A percentile compares a stretch with the other conserved stretches of the same genome.
Conservation (phyloP, 768 basidiomycete species). For the Boletellus emodensis region DNA sequence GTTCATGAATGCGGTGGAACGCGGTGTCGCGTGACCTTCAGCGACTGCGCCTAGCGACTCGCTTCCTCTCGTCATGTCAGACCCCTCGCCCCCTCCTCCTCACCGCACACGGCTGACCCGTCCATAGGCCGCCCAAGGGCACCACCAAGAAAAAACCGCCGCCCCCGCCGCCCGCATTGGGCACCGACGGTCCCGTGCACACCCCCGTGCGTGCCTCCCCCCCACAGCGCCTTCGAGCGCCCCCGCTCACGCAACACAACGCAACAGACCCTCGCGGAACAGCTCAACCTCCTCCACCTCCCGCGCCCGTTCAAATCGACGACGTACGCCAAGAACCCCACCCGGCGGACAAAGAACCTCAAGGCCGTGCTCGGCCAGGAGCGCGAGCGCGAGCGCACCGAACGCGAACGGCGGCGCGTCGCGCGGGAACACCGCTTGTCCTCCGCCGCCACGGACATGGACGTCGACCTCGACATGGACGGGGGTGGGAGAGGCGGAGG, state of each 20-base stretch:
- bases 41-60: too few species aligned
- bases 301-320: slow-evolving; percentile 80
- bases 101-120: too few species aligned
- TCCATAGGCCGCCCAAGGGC: slow-evolving; percentile 29
- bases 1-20: too few species aligned
- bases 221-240: neutral
- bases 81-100: too few species aligned
- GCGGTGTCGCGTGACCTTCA: too few species aligned
- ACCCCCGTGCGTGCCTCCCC: slow-evolving; percentile 19
- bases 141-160: slow-evolving; percentile 15
- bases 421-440: slow-evolving; percentile 32
- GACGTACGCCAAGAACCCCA: slow-evolving; percentile 63
- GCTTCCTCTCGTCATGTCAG: too few species aligned
- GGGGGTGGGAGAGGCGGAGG: neutral
- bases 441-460: slow-evolving; percentile 36
- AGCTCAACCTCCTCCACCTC: slow-evolving; percentile 65
- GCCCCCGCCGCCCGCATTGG: neutral
- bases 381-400: slow-evolving; percentile 68
- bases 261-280: slow-evolving; percentile 73
- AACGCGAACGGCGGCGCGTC: slow-evolving; percentile 54
- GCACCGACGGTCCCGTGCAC: neutral
- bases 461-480: slow-evolving; percentile 53
- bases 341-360: slow-evolving; percentile 72
- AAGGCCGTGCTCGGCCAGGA: slow-evolving; percentile 78
- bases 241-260: neutral